These are phyloP conservation scores for Magnusiomyces suaveolens DNA, from an alignment of 1,139 yeast species.

Conservation along the genomic window DNA sequence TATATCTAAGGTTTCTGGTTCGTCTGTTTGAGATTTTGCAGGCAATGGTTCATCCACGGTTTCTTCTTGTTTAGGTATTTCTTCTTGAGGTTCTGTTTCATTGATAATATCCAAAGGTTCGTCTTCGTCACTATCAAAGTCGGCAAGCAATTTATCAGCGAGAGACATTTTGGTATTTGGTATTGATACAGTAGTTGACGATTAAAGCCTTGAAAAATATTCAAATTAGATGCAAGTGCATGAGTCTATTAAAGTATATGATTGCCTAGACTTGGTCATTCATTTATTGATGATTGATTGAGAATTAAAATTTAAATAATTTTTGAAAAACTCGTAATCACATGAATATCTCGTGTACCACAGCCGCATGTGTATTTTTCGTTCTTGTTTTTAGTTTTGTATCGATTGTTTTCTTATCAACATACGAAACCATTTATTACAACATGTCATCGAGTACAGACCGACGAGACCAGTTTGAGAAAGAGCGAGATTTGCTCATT, in stretches of 20 bases:
- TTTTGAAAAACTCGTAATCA: too few relatives aligned
- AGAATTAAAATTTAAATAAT: too few relatives aligned
- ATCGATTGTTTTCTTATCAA: neutral
- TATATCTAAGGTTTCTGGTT: neutral
- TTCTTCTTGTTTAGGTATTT: neutral
- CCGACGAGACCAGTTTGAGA: conserved; percentile 33
- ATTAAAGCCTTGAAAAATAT: neutral
- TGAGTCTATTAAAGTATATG: neutral
- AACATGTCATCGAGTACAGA: neutral
- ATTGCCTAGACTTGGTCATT: neutral
- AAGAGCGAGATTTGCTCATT: conserved; percentile 37
- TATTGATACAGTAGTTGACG: neutral
- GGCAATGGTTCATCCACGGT: too few relatives aligned
- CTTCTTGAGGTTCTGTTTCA: neutral
- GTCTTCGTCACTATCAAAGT: conserved; percentile 28
- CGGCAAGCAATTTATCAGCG: conserved; percentile 35
- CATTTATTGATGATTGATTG: neutral
- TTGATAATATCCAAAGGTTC: neutral
- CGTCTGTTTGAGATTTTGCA: neutral
- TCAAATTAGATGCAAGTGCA: neutral
- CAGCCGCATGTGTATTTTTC: too few relatives aligned
- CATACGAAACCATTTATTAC: neutral
- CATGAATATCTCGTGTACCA: too few relatives aligned
- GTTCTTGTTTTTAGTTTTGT: neutral
- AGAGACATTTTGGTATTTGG: conserved; percentile 24